phyloP scores from a whole-genome alignment of 208 protist species.

The Leptomonas pyrrhocoris region DNA sequence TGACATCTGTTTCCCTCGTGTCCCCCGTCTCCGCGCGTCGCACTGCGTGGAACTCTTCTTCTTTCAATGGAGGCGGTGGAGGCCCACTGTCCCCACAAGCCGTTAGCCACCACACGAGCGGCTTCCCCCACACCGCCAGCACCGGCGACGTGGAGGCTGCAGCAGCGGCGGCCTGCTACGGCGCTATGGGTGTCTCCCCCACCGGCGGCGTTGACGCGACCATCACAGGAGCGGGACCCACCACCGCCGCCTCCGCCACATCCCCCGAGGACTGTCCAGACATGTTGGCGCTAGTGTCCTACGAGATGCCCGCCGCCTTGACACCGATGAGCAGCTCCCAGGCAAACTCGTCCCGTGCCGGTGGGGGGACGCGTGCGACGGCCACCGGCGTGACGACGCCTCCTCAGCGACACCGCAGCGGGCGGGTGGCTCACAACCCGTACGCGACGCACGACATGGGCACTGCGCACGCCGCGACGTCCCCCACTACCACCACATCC shows the following conservation, averaged over 20 bases:
- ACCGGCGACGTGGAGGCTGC: neutral
- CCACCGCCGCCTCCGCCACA: neutral
- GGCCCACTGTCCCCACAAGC: neutral
- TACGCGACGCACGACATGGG: slow-evolving; percentile 9
- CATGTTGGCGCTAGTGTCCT: neutral
- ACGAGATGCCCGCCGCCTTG: slow-evolving; percentile 6
- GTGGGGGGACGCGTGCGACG: neutral
- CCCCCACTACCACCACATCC: neutral
- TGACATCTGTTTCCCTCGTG: neutral
- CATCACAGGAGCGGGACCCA: too few species aligned
- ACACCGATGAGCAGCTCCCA: neutral
- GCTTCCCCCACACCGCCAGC: neutral
- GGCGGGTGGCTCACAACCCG: slow-evolving; percentile 26
- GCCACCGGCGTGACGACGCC: neutral
- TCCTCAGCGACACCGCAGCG: slow-evolving; percentile 12
- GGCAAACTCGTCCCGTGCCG: neutral
- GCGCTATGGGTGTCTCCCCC: slow-evolving; percentile 21
- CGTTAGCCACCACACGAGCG: neutral
- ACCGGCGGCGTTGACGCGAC: slow-evolving; percentile 12
- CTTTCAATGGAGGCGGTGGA: too few species aligned
- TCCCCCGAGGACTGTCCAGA: neutral
- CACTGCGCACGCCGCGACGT: neutral
- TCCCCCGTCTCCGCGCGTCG: neutral
- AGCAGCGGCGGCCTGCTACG: slow-evolving; percentile 8
- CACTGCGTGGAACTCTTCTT: neutral